A percentile compares a stretch with the other conserved stretches of the same genome.
Conservation (phyloP, 2,329 filamentous ascomycete species). For the Cadophora luteo-olivacea region DNA sequence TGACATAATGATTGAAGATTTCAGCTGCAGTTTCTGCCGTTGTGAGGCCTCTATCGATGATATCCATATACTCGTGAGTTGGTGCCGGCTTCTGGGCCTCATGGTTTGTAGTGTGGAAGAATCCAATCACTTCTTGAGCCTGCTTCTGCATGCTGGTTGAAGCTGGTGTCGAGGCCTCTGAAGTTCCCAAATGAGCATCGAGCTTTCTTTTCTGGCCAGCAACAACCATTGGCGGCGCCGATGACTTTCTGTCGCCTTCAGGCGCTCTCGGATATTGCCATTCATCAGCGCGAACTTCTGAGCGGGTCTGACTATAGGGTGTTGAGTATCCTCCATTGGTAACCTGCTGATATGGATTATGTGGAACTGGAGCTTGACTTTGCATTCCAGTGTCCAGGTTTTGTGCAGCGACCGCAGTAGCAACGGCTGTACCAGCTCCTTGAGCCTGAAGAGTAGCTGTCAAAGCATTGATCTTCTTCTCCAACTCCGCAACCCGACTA, state of each 20-base stretch:
- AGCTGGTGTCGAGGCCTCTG: constrained; percentile 18
- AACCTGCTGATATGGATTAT: constrained; percentile 44
- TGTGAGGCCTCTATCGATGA: constrained; percentile 65
- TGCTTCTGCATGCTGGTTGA: constrained; percentile 5
- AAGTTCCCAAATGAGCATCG: constrained; percentile 35
- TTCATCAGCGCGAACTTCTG: constrained; percentile 37
- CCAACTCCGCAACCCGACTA: constrained; percentile 51
- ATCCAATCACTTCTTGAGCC: constrained; percentile 19
- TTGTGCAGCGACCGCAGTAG: constrained; percentile 3
- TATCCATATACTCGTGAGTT: constrained; percentile 47
- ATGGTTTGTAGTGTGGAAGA: constrained; percentile 3
- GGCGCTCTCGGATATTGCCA: constrained; percentile 40
- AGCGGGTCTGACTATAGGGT: constrained; percentile 31
- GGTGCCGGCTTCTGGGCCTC: constrained; percentile 20
- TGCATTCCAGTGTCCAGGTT: constrained; percentile 12
- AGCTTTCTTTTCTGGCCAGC: constrained; percentile 46
- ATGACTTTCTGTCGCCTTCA: constrained; percentile 36
- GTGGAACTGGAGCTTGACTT: constrained; percentile 12
- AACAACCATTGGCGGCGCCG: constrained; percentile 44
- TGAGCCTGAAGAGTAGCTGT: constrained; percentile 46
- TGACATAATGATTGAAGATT: constrained; percentile 64
- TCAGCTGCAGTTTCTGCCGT: constrained; percentile 60
- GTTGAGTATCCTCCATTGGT: constrained; percentile 42
- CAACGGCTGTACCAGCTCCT: constrained; percentile 31
- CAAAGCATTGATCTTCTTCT: constrained; percentile 51